Evolutionary conservation across 805 yeast genomes (phyloP).

Genomic region (Yamadazyma paraphyllophila): DNA sequence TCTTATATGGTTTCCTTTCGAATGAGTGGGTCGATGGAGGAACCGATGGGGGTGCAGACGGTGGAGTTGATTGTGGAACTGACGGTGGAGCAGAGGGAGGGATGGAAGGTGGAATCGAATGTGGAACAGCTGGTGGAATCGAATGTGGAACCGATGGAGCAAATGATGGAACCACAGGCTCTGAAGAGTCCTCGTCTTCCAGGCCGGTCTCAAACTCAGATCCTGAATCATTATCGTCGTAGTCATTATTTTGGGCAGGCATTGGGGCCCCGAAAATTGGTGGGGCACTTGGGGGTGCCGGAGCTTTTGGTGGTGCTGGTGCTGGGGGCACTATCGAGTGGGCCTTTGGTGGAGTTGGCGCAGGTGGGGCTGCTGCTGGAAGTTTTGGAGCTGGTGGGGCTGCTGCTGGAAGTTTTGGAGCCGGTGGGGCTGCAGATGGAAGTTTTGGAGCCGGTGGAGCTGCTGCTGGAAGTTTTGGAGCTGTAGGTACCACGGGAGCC

Average conservation of each 20-base stretch:
- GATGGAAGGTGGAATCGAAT: too few species aligned
- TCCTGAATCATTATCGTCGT: conserved; percentile 1
- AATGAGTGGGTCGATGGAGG: conserved; percentile 16
- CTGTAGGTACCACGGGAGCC: conserved; percentile 12
- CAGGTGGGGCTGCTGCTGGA: conserved; percentile 23
- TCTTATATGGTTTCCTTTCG: conserved; percentile 18
- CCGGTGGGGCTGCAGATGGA: conserved; percentile 10
- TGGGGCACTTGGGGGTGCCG: conserved; percentile 29
- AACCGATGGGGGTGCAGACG: conserved; percentile 25
- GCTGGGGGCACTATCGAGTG: background rate
- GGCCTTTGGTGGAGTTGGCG: conserved; percentile 21
- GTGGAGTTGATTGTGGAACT: conserved; percentile 28
- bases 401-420: conserved; percentile 9
- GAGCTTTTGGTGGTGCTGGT: conserved; percentile 7
- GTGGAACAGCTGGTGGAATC: conserved; percentile 9
- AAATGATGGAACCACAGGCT: conserved; percentile 44
- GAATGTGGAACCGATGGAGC: conserved; percentile 33
- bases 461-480: conserved; percentile 11
- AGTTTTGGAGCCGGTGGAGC: conserved; percentile 1
- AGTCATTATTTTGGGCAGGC: conserved; percentile 2
- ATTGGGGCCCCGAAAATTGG: conserved; percentile 18
- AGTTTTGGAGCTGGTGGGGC: conserved; percentile 14
- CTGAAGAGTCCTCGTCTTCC: conserved; percentile 28
- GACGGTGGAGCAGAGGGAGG: too few species aligned
- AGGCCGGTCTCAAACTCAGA: conserved; percentile 11